Base-by-base conservation (phyloP, 345 rosid species). In the Odontarrhena argentea region DNA sequence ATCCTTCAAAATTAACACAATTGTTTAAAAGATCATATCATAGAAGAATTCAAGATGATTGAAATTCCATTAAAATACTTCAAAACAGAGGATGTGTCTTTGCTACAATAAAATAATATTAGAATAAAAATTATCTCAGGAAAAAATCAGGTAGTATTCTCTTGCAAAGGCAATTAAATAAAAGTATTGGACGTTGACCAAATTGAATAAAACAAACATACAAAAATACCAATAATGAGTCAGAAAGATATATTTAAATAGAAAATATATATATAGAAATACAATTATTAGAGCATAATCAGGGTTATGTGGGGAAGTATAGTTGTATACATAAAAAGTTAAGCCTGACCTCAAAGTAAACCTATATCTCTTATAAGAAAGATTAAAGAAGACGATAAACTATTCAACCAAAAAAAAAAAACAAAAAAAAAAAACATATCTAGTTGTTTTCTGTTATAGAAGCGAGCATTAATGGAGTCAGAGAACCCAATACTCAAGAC, bases 401-500 rank as follows among this genome's bases (percentile, higher is more conserved):
- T 18, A 18, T 18, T 18, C 22, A 18, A 18, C 22, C 22, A 18
- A 18, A 18, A 18, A 18, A 18, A 18, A 18, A 18, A 18, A 18
- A 18, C 22, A 18, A 18, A 18, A 18, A 18, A 18, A 18, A 18
- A 18, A 65, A 14, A 41, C 40, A 3, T 28, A 53, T 51, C 37
- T 9, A 14, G 5, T 65, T 50, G 26, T 52, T n/a, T 0, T 55
- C 13, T 40, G 63, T 30, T 56, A 73, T 18, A 14, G 50, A 76
- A 80, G 47, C 67, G 6, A 58, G 7, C 12, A 65, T n/a, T 37
- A 45, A 82, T 80, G 75, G 79, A 78, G 64, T 18, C 22, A 18
- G 22, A 18, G 22, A 85, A 74, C 41, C 67, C 83, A 49, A 65
- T 92, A 8, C 7, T 11, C 50, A 79, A 75, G 65, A 84, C 91